Evolutionary conservation across 2,329 filamentous ascomycete species (phyloP), one percentile per base, ranked within the genome.

Genomic region (Cordyceps militaris): DNA sequence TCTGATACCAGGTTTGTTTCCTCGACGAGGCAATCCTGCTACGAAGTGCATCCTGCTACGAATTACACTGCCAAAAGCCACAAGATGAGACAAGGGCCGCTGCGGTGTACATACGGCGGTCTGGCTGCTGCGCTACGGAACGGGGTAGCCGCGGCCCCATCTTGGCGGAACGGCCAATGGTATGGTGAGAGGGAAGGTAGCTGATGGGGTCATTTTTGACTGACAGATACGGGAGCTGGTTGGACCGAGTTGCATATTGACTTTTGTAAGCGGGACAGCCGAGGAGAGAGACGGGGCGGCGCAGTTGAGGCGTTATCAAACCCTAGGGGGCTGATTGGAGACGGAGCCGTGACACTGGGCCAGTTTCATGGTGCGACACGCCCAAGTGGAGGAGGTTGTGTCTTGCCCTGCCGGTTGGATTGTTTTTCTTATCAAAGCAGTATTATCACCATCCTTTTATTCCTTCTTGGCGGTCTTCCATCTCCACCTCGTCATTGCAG

Each of bases 321-420:
- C 50, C 21, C 4, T 46, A 55, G 51, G 54, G 54, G 38, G 36
- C 24, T 14, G 19, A 32, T 44, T 50, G 46, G 54, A 57, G 54
- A 57, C 46, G 54, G 52, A 43, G 54, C 23, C 46, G 47, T 44
- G 54, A 50, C 47, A 19, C 44, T 50, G 46, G 54, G 36, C 54
- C 34, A 34, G 54, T 57, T 57, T 57, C 54, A 57, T 49, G 46
- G 32, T 57, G 54, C 46, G 54, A 57, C 54, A 38, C n/a, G n/a
- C 14, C 36, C 36, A 38, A 38, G 36, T 16, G 36, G 36, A 38
- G 36, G 32, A n/a, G n/a, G n/a, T n/a, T n/a, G n/a, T n/a, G n/a
- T n/a, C 32, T 34, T 34, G 32, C 14, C 32, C 10, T 11, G 32
- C 32, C 32, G 32, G n/a, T n/a, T n/a, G n/a, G 10, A 34, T 34